These are phyloP conservation scores for Actinomortierella ambigua DNA, from an alignment of 371 early-diverging fungal genomes.

Conservation along the genomic window DNA sequence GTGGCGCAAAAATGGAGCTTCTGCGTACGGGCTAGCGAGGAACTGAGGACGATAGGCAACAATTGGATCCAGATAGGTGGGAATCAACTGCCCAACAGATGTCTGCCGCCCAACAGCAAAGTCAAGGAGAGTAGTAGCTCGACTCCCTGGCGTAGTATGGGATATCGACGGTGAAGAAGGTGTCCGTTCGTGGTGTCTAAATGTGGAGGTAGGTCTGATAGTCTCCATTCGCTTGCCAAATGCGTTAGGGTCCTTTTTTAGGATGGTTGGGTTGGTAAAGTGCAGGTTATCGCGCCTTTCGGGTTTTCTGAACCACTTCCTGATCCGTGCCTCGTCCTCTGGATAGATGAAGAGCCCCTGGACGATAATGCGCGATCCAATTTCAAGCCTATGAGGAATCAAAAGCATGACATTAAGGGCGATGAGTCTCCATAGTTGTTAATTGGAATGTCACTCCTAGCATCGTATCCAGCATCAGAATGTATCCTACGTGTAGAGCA, in stretches of 20 bases:
- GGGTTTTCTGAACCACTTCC: conserved; percentile 32
- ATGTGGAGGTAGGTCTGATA: conserved; percentile 11
- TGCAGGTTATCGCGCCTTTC: conserved; percentile 36
- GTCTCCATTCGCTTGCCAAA: conserved; percentile 11
- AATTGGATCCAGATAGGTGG: conserved; percentile 27
- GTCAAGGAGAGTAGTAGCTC: conserved; percentile 37
- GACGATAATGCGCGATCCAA: conserved; percentile 56
- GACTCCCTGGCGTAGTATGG: not conserved
- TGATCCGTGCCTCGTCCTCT: conserved; percentile 32
- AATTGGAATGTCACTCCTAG: too few relatives aligned
- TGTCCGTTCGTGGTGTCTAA: not conserved
- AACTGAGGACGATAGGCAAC: conserved; percentile 38
- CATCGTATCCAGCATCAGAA: not conserved
- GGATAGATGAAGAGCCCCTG: conserved; percentile 59
- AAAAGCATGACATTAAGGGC: conserved; percentile 5
- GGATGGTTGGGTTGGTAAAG: conserved; percentile 46
- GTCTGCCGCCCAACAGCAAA: conserved; percentile 35
- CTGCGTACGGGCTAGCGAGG: conserved; percentile 11
- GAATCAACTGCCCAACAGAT: conserved; percentile 21
- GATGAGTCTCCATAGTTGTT: conserved; percentile 2
- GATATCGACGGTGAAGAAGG: not conserved
- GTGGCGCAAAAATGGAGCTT: conserved; percentile 63
- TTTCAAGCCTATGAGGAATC: conserved; percentile 43
- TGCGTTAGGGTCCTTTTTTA: conserved; percentile 17
- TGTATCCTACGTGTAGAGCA: conserved; percentile 59